Evolutionary conservation across 495 filamentous ascomycete species (phyloP).

Genomic region (Xylaria nigripes): DNA sequence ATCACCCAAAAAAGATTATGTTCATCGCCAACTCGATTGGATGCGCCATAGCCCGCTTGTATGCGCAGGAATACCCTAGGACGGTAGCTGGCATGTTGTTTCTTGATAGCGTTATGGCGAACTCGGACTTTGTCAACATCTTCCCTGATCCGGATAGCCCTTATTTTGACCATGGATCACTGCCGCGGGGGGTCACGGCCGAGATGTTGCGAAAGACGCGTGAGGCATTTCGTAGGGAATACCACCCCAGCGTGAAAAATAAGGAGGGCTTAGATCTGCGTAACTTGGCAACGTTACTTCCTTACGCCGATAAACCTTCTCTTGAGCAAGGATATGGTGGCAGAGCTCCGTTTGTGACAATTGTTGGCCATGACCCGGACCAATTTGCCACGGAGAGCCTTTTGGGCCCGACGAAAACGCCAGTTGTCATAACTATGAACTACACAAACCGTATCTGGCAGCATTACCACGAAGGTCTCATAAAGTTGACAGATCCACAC

Average conservation of each 20-base stretch:
- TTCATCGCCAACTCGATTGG: slow-evolving; percentile 54
- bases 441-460: slow-evolving; percentile 51
- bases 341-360: slow-evolving; percentile 38
- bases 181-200: slow-evolving; percentile 38
- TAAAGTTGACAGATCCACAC: slow-evolving; percentile 34
- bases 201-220: slow-evolving; percentile 41
- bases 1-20: slow-evolving; percentile 27
- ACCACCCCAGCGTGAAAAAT: slow-evolving; percentile 49
- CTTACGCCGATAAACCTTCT: slow-evolving; percentile 38
- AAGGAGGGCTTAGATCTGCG: slow-evolving; percentile 48
- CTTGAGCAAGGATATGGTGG: slow-evolving; percentile 33
- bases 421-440: slow-evolving; percentile 36
- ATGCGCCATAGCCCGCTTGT: slow-evolving; percentile 50
- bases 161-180: slow-evolving; percentile 34
- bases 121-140: slow-evolving; percentile 48
- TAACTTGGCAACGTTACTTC: slow-evolving; percentile 42
- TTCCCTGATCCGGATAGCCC: slow-evolving; percentile 52
- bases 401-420: slow-evolving; percentile 27
- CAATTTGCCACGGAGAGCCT: slow-evolving; percentile 47
- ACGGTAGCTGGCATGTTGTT: slow-evolving; percentile 43
- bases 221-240: slow-evolving; percentile 31
- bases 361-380: slow-evolving; percentile 55
- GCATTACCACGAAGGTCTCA: slow-evolving; percentile 49
- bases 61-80: slow-evolving; percentile 38
- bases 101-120: slow-evolving; percentile 56